A percentile compares a stretch with the other conserved stretches of the same genome.
Conservation (phyloP, 2,329 filamentous ascomycete species). For the Alternaria metachromatica region DNA sequence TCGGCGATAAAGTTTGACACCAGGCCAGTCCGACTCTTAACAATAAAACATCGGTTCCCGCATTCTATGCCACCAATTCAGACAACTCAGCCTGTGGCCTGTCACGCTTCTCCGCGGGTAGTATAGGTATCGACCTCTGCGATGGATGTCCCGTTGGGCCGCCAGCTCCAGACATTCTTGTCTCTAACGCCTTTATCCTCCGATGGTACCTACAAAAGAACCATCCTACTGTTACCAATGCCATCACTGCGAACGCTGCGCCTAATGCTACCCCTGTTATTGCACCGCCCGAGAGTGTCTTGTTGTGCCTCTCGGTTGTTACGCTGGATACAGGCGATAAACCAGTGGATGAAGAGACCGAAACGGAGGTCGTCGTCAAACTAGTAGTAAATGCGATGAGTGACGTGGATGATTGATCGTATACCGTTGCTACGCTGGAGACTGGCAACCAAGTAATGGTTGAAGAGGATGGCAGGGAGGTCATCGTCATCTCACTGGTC, state of each 20-base stretch:
- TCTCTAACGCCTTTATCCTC: background rate
- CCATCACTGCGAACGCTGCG: background rate
- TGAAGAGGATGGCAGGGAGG: background rate
- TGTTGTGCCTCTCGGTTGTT: background rate
- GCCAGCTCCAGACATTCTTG: background rate
- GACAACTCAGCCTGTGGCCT: background rate
- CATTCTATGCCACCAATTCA: background rate
- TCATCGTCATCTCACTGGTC: accelerated
- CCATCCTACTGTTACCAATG: background rate
- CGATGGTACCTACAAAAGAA: background rate
- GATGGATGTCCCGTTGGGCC: background rate
- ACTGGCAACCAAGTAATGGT: background rate
- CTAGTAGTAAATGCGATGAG: background rate
- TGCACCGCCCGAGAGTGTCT: background rate
- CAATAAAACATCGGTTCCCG: background rate
- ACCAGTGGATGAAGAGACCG: accelerated
- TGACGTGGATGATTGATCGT: background rate
- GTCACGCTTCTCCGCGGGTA: background rate
- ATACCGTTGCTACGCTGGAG: background rate
- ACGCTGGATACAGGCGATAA: background rate
- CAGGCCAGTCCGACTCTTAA: background rate
- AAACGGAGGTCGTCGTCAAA: background rate
- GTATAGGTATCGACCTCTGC: background rate
- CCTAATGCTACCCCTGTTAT: background rate
- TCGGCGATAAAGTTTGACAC: background rate